Conservation (phyloP, 441 rosid species). For the Aquilaria agallochum region DNA sequence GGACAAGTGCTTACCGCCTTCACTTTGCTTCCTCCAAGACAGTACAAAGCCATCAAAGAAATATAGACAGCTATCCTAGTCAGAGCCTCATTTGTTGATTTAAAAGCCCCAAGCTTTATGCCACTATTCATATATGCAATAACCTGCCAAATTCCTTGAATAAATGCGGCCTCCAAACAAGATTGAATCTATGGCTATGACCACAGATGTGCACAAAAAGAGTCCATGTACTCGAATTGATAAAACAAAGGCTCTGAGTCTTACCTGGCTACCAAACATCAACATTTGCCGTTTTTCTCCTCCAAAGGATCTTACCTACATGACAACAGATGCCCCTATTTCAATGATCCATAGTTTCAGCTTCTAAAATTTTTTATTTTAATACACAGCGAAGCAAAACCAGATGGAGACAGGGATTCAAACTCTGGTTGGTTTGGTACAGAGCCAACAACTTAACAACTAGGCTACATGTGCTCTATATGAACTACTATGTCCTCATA, state of each 20-base stretch:
- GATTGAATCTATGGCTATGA: constrained; percentile 6
- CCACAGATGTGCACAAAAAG: neutral
- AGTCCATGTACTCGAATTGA: neutral
- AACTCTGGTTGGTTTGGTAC: too few relatives aligned
- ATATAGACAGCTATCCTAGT: constrained; percentile 89
- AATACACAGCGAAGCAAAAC: too few relatives aligned
- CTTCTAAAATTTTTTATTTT: too few relatives aligned
- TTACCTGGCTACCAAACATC: constrained; percentile 81
- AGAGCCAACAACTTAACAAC: too few relatives aligned
- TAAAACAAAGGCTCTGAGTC: constrained; percentile 14
- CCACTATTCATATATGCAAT: constrained; percentile 80
- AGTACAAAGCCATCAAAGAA: constrained; percentile 79
- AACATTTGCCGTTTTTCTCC: constrained; percentile 94
- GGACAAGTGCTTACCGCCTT: constrained; percentile 65
- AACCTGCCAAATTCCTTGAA: constrained; percentile 50
- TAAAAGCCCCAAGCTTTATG: constrained; percentile 87
- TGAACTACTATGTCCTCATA: too few relatives aligned
- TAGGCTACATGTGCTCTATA: too few relatives aligned
- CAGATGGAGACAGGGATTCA: too few relatives aligned
- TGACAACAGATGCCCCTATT: constrained; percentile 17
- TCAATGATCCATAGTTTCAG: constrained; percentile 8
- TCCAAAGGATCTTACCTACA: constrained; percentile 89
- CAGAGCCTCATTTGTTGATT: constrained; percentile 82
- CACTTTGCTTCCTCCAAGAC: constrained; percentile 96
- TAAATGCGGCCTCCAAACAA: constrained; percentile 2